Percentiles rank a stretch among this genome's conserved stretches.
Conservation (phyloP, 768 basidiomycete genomes). For the Rhodocollybia butyracea region DNA sequence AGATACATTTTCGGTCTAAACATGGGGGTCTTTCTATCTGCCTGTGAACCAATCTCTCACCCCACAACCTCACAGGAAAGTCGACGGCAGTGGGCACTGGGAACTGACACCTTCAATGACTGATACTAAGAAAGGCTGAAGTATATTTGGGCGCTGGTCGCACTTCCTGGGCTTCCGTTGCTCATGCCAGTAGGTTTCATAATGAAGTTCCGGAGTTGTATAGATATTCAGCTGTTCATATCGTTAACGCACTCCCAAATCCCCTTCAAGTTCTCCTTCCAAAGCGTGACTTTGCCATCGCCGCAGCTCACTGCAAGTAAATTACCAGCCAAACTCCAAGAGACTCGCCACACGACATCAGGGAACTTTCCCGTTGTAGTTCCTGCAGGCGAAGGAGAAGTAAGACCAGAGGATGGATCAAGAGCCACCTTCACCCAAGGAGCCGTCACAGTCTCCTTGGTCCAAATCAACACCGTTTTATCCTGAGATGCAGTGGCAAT, state of each 20-base stretch:
- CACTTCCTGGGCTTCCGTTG: too few relatives aligned
- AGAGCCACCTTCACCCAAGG: slow-evolving; percentile 81
- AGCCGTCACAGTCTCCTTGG: slow-evolving; percentile 70
- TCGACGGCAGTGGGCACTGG: too few relatives aligned
- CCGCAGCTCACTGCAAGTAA: slow-evolving; percentile 95
- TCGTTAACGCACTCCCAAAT: slow-evolving; percentile 97
- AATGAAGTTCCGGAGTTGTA: too few relatives aligned
- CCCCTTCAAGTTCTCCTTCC: slow-evolving; percentile 98
- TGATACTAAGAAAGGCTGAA: too few relatives aligned
- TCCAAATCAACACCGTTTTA: slow-evolving; percentile 89
- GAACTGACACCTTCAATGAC: too few relatives aligned
- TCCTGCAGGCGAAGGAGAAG: slow-evolving; percentile 40
- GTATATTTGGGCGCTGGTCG: too few relatives aligned
- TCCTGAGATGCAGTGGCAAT: slow-evolving; percentile 97
- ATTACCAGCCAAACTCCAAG: slow-evolving; percentile 96
- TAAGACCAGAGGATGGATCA: slow-evolving; percentile 60
- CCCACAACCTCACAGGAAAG: too few relatives aligned
- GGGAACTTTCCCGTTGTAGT: slow-evolving; percentile 77
- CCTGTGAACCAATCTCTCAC: too few relatives aligned
- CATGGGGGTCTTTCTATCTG: too few relatives aligned
- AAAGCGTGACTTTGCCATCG: slow-evolving; percentile 95
- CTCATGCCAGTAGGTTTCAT: too few relatives aligned
- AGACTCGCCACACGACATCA: slow-evolving; percentile 98
- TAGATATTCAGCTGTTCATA: slow-evolving; percentile 69
- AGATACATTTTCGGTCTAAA: too few relatives aligned